Conservation (phyloP, 768 basidiomycete genomes). For the Macrolepiota dolichaula region DNA sequence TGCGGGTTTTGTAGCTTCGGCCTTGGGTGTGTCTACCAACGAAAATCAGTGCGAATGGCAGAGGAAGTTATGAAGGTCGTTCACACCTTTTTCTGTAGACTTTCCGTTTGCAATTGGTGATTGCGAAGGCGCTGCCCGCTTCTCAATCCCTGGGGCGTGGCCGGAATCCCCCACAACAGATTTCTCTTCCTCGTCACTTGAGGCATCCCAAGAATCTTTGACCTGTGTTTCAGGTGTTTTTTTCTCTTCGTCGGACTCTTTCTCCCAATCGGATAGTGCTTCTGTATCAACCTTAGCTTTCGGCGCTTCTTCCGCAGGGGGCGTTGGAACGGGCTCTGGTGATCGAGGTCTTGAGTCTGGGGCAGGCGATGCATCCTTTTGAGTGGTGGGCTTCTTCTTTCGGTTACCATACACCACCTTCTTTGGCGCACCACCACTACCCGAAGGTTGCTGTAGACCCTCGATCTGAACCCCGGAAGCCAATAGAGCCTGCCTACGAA, state of each 20-base stretch:
- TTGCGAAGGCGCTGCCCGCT: constrained; percentile 18
- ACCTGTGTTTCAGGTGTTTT: constrained; percentile 24
- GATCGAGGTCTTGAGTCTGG: constrained; percentile 53
- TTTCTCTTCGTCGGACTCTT: constrained; percentile 54
- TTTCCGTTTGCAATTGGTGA: constrained; percentile 12
- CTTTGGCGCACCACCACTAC: constrained; percentile 45
- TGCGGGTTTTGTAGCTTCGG: constrained; percentile 16
- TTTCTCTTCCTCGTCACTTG: constrained; percentile 34
- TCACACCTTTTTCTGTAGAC: constrained; percentile 10
- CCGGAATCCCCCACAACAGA: too few species aligned
- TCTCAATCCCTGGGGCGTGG: too few species aligned
- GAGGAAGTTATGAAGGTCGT: not conserved
- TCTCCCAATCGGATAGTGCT: constrained; percentile 63
- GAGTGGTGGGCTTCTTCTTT: constrained; percentile 67
- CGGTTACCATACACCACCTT: constrained; percentile 81
- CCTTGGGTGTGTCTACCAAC: constrained; percentile 16
- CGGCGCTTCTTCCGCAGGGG: constrained; percentile 22
- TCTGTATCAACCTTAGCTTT: constrained; percentile 26
- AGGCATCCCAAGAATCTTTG: constrained; percentile 50
- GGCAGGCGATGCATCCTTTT: constrained; percentile 52
- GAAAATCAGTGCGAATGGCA: not conserved
- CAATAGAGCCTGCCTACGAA: constrained; percentile 85
- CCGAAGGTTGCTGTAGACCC: constrained; percentile 70
- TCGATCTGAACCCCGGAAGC: constrained; percentile 89
- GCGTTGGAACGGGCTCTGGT: constrained; percentile 33